phyloP scores from a whole-genome alignment of 306 rosid species.

The Corylus americana region DNA sequence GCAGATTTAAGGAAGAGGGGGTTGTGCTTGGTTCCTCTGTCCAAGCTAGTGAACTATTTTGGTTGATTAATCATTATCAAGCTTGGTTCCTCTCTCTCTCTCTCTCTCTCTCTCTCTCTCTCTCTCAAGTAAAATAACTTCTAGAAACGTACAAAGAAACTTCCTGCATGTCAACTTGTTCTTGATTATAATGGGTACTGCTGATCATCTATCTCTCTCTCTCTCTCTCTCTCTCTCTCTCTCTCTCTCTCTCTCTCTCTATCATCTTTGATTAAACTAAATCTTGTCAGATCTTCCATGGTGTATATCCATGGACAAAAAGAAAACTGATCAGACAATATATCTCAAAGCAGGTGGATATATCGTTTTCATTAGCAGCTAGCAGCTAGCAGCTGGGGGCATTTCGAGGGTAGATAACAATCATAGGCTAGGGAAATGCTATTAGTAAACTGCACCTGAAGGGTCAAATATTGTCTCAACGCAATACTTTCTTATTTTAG shows the following conservation, averaged over 20 bases:
- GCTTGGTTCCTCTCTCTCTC: conserved; percentile 13
- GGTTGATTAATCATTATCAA: conserved; percentile 35
- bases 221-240: neutral
- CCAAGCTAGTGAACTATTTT: conserved; percentile 65
- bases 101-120: neutral
- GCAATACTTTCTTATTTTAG: neutral
- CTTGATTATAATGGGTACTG: neutral
- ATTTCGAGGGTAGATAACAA: neutral
- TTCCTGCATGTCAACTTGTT: neutral
- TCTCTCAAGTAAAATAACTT: conserved; percentile 21
- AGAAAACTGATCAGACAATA: neutral
- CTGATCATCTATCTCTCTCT: neutral
- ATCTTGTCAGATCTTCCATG: conserved; percentile 13
- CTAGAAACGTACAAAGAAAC: conserved; percentile 19
- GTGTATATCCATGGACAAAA: neutral
- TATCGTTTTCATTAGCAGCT: conserved; percentile 21
- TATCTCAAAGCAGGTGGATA: conserved; percentile 23
- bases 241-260: neutral
- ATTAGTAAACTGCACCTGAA: neutral
- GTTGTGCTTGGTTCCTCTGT: conserved; percentile 77
- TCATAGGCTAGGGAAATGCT: neutral
- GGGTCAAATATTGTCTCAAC: neutral
- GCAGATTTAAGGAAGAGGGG: conserved; percentile 66
- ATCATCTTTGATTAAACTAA: neutral
- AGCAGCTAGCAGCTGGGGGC: neutral